phyloP scores from a whole-genome alignment of 306 rosid genomes.

The Ormosia emarginata region DNA sequence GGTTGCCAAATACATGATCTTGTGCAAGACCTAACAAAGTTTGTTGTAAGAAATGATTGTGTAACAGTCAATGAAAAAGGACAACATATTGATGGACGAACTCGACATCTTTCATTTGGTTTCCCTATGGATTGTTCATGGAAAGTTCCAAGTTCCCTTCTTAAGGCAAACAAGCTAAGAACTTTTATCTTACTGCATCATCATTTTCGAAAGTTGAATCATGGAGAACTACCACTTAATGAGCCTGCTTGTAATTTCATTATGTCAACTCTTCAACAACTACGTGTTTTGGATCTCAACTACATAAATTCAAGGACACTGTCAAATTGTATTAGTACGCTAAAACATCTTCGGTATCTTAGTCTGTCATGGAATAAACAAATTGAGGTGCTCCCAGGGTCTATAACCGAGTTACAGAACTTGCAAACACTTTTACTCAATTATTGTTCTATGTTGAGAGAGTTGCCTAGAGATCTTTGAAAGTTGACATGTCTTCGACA shows the following conservation, averaged over 20 bases:
- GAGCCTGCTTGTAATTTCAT: background rate
- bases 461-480: background rate
- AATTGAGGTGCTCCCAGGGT: background rate
- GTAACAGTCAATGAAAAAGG: background rate
- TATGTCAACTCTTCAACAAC: background rate
- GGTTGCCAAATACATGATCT: background rate
- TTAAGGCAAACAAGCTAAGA: background rate
- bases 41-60: background rate
- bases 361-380: background rate
- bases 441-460: background rate
- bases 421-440: background rate
- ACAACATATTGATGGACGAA: background rate
- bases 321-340: background rate
- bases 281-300: background rate
- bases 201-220: no score
- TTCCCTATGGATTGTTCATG: background rate
- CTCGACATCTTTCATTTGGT: background rate
- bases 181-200: background rate
- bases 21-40: background rate
- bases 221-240: no score
- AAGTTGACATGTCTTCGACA: constrained; percentile 1
- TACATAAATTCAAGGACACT: background rate
- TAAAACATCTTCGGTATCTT: background rate
- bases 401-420: background rate
- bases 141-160: background rate